Conservation (phyloP, 768 basidiomycete species). For the Serendipita sp. region DNA sequence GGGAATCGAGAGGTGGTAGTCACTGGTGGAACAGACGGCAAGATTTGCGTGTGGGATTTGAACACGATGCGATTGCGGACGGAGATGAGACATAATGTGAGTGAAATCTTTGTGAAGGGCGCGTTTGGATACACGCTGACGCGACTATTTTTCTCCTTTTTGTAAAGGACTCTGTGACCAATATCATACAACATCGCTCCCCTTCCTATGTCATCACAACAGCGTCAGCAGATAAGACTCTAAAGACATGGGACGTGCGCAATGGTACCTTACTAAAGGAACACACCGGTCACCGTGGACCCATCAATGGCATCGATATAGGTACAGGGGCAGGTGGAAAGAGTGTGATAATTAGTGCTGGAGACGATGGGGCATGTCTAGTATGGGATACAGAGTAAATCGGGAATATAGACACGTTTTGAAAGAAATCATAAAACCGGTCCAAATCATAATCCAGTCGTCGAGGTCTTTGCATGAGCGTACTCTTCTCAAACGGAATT, state of each 20-base stretch:
- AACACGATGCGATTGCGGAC: constrained; percentile 68
- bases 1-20: constrained; percentile 41
- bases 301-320: constrained; percentile 44
- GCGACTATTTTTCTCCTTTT: neutral
- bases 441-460: no score
- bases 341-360: constrained; percentile 62
- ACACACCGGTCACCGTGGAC: constrained; percentile 68
- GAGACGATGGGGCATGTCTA: constrained; percentile 77
- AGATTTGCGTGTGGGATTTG: constrained; percentile 89
- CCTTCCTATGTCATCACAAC: constrained; percentile 56
- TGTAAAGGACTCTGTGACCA: constrained; percentile 70
- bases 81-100: constrained; percentile 67
- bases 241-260: constrained; percentile 87
- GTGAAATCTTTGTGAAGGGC: constrained; percentile 14
- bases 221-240: constrained; percentile 69
- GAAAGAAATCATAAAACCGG: no score
- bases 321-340: constrained; percentile 53
- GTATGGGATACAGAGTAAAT: constrained; percentile 52
- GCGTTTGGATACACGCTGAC: neutral
- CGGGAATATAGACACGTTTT: no score
- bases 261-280: constrained; percentile 61
- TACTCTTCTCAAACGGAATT: no score
- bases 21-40: constrained; percentile 86
- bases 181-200: constrained; percentile 57
- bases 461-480: no score